Conservation (phyloP, 352 stramenopile species). For the Pythium myriotylum region DNA sequence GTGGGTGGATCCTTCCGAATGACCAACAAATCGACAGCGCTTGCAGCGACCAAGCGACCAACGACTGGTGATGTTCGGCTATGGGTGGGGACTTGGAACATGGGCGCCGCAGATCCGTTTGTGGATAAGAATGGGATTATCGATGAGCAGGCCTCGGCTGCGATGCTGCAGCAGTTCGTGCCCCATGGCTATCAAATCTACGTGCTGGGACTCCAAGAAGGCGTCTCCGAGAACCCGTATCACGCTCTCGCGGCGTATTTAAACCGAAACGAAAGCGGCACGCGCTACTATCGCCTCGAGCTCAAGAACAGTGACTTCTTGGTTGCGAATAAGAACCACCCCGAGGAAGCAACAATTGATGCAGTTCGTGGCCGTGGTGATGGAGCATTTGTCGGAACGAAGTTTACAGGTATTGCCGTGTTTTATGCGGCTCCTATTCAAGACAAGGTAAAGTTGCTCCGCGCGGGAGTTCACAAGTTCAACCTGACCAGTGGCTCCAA, state of each 20-base stretch:
- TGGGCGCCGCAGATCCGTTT: conserved; percentile 82
- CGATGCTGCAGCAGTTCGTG: conserved; percentile 77
- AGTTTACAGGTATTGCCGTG: conserved; percentile 84
- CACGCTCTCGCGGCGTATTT: conserved; percentile 77
- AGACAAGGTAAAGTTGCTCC: conserved; percentile 73
- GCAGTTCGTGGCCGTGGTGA: conserved; percentile 79
- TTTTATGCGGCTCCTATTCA: conserved; percentile 64
- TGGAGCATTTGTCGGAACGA: conserved; percentile 81
- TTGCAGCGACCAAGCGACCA: conserved; percentile 32
- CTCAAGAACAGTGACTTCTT: conserved; percentile 77
- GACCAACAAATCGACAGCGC: conserved; percentile 15
- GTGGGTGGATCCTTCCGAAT: conserved; percentile 43
- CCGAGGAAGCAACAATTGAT: conserved; percentile 71
- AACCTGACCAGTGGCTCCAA: conserved; percentile 81
- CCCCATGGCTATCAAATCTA: conserved; percentile 88
- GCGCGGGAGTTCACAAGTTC: conserved; percentile 80
- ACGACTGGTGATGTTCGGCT: conserved; percentile 63
- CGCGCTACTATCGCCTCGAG: conserved; percentile 71
- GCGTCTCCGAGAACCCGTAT: conserved; percentile 86
- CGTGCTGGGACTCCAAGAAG: conserved; percentile 83
- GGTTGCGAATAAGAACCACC: conserved; percentile 67
- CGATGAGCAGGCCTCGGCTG: conserved; percentile 67
- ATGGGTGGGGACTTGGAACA: conserved; percentile 89
- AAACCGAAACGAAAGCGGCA: conserved; percentile 65
- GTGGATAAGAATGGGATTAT: conserved; percentile 71